phyloP scores from a whole-genome alignment of 2,329 filamentous ascomycete species.

The Cladophialophora carrionii region DNA sequence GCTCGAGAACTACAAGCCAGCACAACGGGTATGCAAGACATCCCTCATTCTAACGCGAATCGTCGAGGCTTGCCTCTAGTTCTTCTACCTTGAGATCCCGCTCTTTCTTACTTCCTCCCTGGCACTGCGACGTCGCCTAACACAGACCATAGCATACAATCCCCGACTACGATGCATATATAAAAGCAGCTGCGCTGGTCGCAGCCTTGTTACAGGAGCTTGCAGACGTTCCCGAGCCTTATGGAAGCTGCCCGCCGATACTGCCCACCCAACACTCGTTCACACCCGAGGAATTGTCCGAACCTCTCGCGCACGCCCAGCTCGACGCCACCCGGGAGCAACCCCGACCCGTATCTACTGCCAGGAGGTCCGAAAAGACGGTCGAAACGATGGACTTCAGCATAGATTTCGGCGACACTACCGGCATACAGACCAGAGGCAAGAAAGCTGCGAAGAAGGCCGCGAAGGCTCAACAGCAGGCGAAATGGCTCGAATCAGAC shows the following conservation, averaged over 20 bases:
- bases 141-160: slow-evolving; percentile 18
- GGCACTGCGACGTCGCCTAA: slow-evolving; percentile 25
- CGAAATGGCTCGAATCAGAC: slow-evolving; percentile 52
- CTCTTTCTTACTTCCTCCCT: slow-evolving; percentile 11
- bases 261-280: slow-evolving; percentile 52
- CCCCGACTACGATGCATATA: slow-evolving; percentile 25
- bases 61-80: slow-evolving; percentile 22
- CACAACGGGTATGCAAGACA: slow-evolving; percentile 38
- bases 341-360: background rate
- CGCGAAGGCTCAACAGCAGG: slow-evolving; percentile 48
- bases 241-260: slow-evolving; percentile 45
- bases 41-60: slow-evolving; percentile 32
- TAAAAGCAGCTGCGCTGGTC: slow-evolving; percentile 37
- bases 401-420: slow-evolving; percentile 48
- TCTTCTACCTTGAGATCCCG: slow-evolving; percentile 14
- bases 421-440: slow-evolving; percentile 37
- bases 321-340: slow-evolving; percentile 13
- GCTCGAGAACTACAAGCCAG: slow-evolving; percentile 34
- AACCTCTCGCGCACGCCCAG: slow-evolving; percentile 44
- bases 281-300: slow-evolving; percentile 51
- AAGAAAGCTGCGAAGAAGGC: slow-evolving; percentile 55
- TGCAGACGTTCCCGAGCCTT: slow-evolving; percentile 23
- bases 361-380: background rate
- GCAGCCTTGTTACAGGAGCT: slow-evolving; percentile 37
- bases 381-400: slow-evolving; percentile 33